Conservation (phyloP, 2,329 filamentous ascomycete species). For the Pseudonectria foliicola region DNA sequence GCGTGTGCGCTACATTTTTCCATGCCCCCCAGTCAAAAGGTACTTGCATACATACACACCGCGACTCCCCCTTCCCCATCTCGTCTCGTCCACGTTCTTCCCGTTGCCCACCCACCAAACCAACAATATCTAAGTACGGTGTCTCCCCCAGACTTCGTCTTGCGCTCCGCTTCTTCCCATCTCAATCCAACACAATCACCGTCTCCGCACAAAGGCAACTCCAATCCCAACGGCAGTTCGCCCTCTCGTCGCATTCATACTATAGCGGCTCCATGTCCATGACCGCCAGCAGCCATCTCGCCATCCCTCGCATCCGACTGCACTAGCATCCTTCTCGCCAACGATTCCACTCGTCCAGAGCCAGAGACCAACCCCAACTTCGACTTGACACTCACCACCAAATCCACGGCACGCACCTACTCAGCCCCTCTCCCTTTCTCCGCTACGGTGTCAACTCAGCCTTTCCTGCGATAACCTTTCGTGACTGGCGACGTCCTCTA, state of each 20-base stretch:
- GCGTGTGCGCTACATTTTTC: slow-evolving; percentile 7
- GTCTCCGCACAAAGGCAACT: slow-evolving; percentile 8
- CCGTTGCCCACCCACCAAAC: slow-evolving; percentile 20
- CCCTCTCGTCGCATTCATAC: slow-evolving; percentile 16
- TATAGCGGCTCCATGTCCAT: slow-evolving; percentile 15
- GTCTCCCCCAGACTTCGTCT: slow-evolving; percentile 16
- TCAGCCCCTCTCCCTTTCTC: slow-evolving; percentile 1
- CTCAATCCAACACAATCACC: slow-evolving; percentile 18
- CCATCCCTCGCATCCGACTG: slow-evolving; percentile 9
- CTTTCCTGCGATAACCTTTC: slow-evolving; percentile 11
- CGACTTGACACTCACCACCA: slow-evolving; percentile 4
- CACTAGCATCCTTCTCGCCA: slow-evolving; percentile 8
- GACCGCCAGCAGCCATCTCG: slow-evolving; percentile 11
- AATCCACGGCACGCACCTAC: not conserved
- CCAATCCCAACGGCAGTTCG: slow-evolving; percentile 9
- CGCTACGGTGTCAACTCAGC: slow-evolving; percentile 16
- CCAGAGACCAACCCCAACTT: slow-evolving; percentile 6
- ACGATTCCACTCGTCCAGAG: too few species aligned
- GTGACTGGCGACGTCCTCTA: slow-evolving; percentile 11
- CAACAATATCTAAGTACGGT: slow-evolving; percentile 19
- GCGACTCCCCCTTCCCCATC: slow-evolving; percentile 23
- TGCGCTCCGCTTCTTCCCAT: slow-evolving; percentile 12
- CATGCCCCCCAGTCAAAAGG: not conserved
- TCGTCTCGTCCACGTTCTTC: slow-evolving; percentile 13
- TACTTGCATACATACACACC: slow-evolving; percentile 18